Base-by-base conservation (phyloP, 306 rosid species). In the Trifolium subterraneum region DNA sequence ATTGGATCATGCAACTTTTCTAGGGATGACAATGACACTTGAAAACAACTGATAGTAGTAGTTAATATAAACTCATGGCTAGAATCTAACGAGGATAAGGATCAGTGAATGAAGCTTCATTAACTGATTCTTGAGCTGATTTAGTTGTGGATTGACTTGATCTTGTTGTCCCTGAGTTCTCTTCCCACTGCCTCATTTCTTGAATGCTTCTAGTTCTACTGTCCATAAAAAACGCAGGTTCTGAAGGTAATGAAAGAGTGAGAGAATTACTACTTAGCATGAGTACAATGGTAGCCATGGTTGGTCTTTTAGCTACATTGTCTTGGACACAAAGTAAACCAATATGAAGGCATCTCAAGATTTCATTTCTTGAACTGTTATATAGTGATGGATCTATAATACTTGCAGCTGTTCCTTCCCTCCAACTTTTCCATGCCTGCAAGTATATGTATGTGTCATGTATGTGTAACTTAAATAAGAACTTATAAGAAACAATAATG, bases 41-140 rank as follows among this genome's bases (percentile, higher is more conserved):
- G 25, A 22, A n/a, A n/a, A n/a, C n/a, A n/a, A n/a, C n/a, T n/a
- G n/a, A n/a, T n/a, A n/a, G n/a, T n/a, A n/a, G n/a, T n/a, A n/a
- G n/a, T n/a, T n/a, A n/a, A n/a, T n/a, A n/a, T n/a, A n/a, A n/a
- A n/a, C n/a, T n/a, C n/a, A n/a, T n/a, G 2, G 2, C 38, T 3
- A 10, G 20, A 33, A 25, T 6, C 74, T 74, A 83, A 20, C 81
- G 86, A 70, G 86, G 83, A 64, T 69, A 70, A 1, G 31, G 52
- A 8, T 79, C 76, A 29, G 76, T 79, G 23, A 75, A 33, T 36
- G 76, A 60, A 31, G 11, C 69, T 15, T 71, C 76, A 10, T 74
- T 60, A 20, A 1, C 11, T 4, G 79, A 83, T 19, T 0, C 70
- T n/a, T 8, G 23, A 18, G 12, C 38, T 18, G 67, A 38, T 20